A percentile compares a stretch with the other conserved stretches of the same genome.
phyloP scores from a whole-genome alignment of 495 filamentous ascomycete genomes.

The Stereocaulon alpinum region DNA sequence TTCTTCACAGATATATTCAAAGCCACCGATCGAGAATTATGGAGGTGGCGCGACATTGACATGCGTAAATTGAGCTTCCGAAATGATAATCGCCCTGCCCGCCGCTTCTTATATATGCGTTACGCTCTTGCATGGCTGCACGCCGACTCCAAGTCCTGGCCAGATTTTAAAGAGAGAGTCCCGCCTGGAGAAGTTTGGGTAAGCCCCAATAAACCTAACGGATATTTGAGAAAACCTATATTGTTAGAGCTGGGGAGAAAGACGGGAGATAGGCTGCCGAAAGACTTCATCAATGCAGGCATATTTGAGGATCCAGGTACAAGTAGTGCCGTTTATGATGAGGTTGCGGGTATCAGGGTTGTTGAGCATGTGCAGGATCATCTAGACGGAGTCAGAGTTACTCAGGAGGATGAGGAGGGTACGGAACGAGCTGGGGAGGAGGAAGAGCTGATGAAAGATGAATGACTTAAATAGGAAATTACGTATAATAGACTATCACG shows the following conservation, averaged over 20 bases:
- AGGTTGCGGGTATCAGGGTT: not conserved
- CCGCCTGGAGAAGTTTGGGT: not conserved
- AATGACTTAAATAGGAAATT: not conserved
- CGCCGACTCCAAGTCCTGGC: not conserved
- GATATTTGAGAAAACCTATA: not conserved
- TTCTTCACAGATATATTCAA: slow-evolving; percentile 1
- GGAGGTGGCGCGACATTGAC: slow-evolving; percentile 9
- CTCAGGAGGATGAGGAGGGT: not conserved
- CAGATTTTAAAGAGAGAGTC: not conserved
- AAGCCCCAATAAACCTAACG: slow-evolving; percentile 2
- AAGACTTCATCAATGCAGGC: not conserved
- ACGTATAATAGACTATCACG: too few species aligned
- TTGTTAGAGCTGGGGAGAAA: not conserved
- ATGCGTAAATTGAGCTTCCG: slow-evolving; percentile 2
- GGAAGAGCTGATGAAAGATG: not conserved
- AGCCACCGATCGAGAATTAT: not conserved
- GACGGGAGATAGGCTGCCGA: not conserved
- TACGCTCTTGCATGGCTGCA: not conserved
- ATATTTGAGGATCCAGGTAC: slow-evolving; percentile 1
- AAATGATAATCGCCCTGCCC: slow-evolving; percentile 9
- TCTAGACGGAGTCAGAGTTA: not conserved
- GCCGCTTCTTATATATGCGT: slow-evolving; percentile 8
- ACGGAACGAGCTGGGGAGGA: not conserved
- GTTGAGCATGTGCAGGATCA: slow-evolving; percentile 2
- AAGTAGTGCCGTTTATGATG: not conserved